Percentiles rank a stretch among this genome's conserved stretches.
Conservation (phyloP, 441 rosid genomes). For the Raphanus hybrid region DNA sequence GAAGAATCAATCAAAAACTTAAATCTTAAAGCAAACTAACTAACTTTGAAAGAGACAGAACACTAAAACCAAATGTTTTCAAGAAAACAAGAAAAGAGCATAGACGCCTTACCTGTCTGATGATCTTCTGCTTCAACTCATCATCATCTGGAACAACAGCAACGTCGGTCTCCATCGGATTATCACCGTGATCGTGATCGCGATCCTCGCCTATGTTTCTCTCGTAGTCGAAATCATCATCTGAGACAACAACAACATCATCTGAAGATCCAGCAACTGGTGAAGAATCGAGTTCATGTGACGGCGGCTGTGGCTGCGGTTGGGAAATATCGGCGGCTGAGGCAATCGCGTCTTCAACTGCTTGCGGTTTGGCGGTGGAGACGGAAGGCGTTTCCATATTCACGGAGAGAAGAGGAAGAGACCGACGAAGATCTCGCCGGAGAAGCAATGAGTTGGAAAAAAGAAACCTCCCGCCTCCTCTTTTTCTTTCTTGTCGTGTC, state of each 20-base stretch:
- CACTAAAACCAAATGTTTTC: neutral
- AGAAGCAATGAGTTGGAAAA: slow-evolving; percentile 10
- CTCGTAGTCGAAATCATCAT: no score
- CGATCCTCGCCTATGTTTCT: no score
- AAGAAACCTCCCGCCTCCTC: slow-evolving; percentile 19
- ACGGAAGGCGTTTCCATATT: slow-evolving; percentile 54
- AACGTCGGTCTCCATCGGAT: neutral
- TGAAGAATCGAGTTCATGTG: slow-evolving; percentile 42
- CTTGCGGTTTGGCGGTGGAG: slow-evolving; percentile 10
- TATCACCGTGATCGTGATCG: slow-evolving; percentile 46
- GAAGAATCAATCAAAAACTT: no score
- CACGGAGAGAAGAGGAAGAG: slow-evolving; percentile 49
- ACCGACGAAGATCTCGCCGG: slow-evolving; percentile 21
- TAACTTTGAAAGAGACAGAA: neutral
- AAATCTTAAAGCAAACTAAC: no score
- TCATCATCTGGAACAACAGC: slow-evolving; percentile 47
- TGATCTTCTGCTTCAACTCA: slow-evolving; percentile 68
- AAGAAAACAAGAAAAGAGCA: no score
- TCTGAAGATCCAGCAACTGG: neutral
- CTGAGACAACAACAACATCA: no score
- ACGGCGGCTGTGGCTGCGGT: slow-evolving; percentile 19
- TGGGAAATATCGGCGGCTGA: slow-evolving; percentile 11
- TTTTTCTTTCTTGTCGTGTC: slow-evolving; percentile 24
- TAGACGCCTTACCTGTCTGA: slow-evolving; percentile 63
- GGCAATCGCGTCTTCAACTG: slow-evolving; percentile 6